Conservation (phyloP, 169 alveolate genomes). For the Cryptosporidium ubiquitum region DNA sequence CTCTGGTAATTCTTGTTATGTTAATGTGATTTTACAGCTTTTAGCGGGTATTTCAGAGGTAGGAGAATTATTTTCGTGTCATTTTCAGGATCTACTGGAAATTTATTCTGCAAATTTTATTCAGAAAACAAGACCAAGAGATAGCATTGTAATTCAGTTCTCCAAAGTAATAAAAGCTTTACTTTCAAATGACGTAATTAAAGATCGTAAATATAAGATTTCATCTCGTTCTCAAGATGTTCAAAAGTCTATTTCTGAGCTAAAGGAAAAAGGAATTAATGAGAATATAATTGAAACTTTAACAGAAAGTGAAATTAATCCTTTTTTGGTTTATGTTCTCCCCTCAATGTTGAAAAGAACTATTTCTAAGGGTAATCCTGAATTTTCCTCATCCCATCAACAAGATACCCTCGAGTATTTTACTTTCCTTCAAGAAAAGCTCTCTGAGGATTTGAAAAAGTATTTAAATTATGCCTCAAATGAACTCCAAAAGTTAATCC, state of each 20-base stretch:
- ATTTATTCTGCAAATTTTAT: not conserved
- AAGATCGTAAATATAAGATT: conserved; percentile 13
- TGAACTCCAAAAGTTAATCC: not conserved
- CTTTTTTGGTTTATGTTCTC: not conserved
- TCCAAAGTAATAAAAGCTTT: conserved; percentile 42
- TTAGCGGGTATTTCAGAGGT: conserved; percentile 27
- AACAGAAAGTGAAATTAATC: not conserved
- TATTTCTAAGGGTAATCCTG: conserved; percentile 75
- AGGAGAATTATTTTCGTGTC: not conserved
- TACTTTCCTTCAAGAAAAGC: conserved; percentile 22
- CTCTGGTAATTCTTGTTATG: conserved; percentile 88
- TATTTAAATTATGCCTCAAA: not conserved
- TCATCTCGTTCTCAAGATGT: not conserved
- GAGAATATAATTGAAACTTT: conserved; percentile 32
- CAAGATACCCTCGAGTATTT: conserved; percentile 82
- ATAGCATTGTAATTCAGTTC: conserved; percentile 38
- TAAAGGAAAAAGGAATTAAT: conserved; percentile 2
- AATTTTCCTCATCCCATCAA: conserved; percentile 80
- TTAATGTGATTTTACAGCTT: conserved; percentile 85
- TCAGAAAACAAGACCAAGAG: conserved; percentile 6
- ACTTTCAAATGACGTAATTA: conserved; percentile 15
- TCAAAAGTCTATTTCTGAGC: not conserved
- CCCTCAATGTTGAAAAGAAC: conserved; percentile 16
- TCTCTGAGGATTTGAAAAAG: not conserved
- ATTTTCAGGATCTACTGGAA: conserved; percentile 31